phyloP scores from a whole-genome alignment of 176 grass and related monocot species.

The Oryza punctata region DNA sequence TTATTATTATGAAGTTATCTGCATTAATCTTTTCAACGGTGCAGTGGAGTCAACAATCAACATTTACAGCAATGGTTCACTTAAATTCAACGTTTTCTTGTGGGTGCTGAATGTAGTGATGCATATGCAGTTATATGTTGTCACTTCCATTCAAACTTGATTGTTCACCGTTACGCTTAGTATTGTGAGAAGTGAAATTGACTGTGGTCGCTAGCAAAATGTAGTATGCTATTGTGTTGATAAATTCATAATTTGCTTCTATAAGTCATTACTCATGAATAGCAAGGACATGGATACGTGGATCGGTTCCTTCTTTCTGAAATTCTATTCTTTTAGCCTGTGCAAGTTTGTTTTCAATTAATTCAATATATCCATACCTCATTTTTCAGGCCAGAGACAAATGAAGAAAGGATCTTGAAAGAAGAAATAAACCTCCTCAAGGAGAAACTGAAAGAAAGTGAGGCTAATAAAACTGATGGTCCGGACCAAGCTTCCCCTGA shows the following conservation, averaged over 20 bases:
- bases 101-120: neutral
- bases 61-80: neutral
- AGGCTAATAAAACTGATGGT: conserved; percentile 46
- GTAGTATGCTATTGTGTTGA: neutral
- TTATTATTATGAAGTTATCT: neutral
- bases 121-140: neutral
- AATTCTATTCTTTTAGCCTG: neutral
- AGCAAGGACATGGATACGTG: neutral
- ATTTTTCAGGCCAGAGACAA: conserved; percentile 54
- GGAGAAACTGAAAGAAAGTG: conserved; percentile 40
- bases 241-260: neutral
- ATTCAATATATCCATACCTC: neutral
- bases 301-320: neutral
- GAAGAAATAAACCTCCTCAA: conserved; percentile 65
- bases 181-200: neutral
- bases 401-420: conserved; percentile 63
- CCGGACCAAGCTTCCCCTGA: conserved; percentile 38
- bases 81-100: neutral
- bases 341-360: neutral
- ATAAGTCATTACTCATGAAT: neutral
- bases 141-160: neutral
- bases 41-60: neutral
- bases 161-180: neutral
- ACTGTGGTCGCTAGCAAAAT: neutral
- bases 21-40: neutral